A percentile compares a stretch with the other conserved stretches of the same genome.
Evolutionary conservation across 1,139 yeast genomes (phyloP).

Genomic region (Pichia sp.): DNA sequence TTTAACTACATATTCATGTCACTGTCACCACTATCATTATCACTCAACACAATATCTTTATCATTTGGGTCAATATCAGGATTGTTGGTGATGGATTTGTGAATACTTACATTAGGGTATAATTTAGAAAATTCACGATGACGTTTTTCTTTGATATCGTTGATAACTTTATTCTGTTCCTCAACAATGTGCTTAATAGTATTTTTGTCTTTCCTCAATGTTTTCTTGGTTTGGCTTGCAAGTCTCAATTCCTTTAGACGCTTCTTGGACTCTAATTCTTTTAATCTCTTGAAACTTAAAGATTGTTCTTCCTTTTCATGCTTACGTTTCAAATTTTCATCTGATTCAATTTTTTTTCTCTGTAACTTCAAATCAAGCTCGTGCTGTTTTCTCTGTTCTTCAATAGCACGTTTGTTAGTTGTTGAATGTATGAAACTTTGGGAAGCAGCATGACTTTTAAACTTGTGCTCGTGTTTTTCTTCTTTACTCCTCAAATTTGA

Average conservation of each 20-base stretch:
- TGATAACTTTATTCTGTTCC: slow-evolving; percentile 9
- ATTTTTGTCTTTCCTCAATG: slow-evolving; percentile 6
- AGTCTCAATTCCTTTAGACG: slow-evolving; percentile 2
- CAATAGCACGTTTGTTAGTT: slow-evolving; percentile 34
- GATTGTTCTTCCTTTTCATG: slow-evolving; percentile 7
- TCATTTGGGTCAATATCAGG: background rate
- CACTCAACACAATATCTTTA: background rate
- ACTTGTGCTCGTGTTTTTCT: slow-evolving; percentile 26
- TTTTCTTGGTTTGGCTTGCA: slow-evolving; percentile 9
- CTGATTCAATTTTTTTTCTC: slow-evolving; percentile 16
- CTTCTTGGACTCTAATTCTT: slow-evolving; percentile 11
- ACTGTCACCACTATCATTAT: background rate
- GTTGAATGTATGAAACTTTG: slow-evolving; percentile 42
- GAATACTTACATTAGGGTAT: too few relatives aligned
- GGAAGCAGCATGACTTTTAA: slow-evolving; percentile 35
- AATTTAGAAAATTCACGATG: too few relatives aligned
- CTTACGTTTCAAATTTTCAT: slow-evolving; percentile 16
- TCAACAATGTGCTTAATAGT: background rate
- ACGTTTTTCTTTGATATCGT: slow-evolving; percentile 15
- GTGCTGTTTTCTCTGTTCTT: slow-evolving; percentile 15
- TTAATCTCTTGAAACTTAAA: slow-evolving; percentile 9
- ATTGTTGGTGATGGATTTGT: too few relatives aligned
- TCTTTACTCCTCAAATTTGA: slow-evolving; percentile 23
- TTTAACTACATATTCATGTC: background rate
- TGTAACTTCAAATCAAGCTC: slow-evolving; percentile 11